Evolutionary conservation across 495 filamentous ascomycete species (phyloP).

Genomic region (Hypoxylon cercidicola): DNA sequence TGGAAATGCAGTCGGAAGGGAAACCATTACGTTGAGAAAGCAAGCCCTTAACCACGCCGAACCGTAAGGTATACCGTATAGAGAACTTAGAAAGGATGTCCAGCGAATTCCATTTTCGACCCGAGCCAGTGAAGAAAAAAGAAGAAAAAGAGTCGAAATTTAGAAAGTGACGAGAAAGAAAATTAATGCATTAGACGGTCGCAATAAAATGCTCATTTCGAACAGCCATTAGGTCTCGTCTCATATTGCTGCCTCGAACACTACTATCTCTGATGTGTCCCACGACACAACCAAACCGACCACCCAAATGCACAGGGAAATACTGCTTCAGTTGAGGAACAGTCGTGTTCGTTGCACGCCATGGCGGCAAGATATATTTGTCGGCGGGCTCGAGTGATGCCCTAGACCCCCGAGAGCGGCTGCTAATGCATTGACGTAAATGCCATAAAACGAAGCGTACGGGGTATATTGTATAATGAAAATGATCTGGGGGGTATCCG

Average conservation of each 20-base stretch:
- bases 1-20: slow-evolving; percentile 17
- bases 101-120: slow-evolving; percentile 37
- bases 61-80: slow-evolving; percentile 45
- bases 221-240: slow-evolving; percentile 20
- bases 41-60: slow-evolving; percentile 30
- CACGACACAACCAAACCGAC: slow-evolving; percentile 16
- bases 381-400: neutral
- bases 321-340: slow-evolving; percentile 10
- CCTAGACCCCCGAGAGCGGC: slow-evolving; percentile 19
- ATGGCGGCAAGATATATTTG: neutral
- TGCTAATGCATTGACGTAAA: slow-evolving; percentile 35
- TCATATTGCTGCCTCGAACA: slow-evolving; percentile 17
- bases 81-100: slow-evolving; percentile 28
- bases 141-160: slow-evolving; percentile 11
- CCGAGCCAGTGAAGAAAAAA: slow-evolving; percentile 14
- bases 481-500: slow-evolving; percentile 28
- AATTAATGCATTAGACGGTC: slow-evolving; percentile 25
- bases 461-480: slow-evolving; percentile 47
- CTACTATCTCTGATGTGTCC: slow-evolving; percentile 11
- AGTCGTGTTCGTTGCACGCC: slow-evolving; percentile 9
- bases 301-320: slow-evolving; percentile 5
- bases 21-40: slow-evolving; percentile 17
- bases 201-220: slow-evolving; percentile 21
- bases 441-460: slow-evolving; percentile 37
- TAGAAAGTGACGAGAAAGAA: slow-evolving; percentile 16